Conservation (phyloP, 371 early-diverging fungal species). For the Homolaphlyctis polyrhiza region DNA sequence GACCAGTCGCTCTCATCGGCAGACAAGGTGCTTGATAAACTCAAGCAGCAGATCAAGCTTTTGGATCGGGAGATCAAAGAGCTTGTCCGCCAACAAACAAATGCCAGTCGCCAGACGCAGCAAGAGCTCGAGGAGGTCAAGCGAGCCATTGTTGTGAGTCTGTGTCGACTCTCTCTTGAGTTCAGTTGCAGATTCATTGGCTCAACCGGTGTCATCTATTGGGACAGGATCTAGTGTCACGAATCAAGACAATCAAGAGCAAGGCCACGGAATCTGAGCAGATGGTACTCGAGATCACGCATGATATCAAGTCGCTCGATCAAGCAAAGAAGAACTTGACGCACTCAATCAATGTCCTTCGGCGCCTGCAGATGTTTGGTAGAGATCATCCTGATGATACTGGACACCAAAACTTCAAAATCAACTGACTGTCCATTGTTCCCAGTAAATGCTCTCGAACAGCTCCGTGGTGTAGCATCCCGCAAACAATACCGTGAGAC, state of each 20-base stretch:
- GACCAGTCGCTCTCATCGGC: conserved; percentile 68
- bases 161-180: neutral
- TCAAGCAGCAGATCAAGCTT: conserved; percentile 52
- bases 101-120: conserved; percentile 36
- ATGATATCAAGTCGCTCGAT: conserved; percentile 91
- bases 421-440: neutral
- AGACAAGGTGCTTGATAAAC: conserved; percentile 59
- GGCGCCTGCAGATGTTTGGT: conserved; percentile 85
- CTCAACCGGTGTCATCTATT: conserved; percentile 5
- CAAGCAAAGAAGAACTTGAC: conserved; percentile 88
- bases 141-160: conserved; percentile 59
- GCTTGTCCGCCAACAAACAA: conserved; percentile 66
- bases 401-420: neutral
- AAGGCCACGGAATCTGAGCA: conserved; percentile 81
- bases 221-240: conserved; percentile 62
- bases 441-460: conserved; percentile 72
- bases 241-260: conserved; percentile 75
- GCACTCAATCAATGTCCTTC: conserved; percentile 71
- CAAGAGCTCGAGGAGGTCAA: conserved; percentile 66
- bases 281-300: conserved; percentile 90
- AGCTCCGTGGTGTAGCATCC: conserved; percentile 61
- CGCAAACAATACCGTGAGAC: conserved; percentile 71
- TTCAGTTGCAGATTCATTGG: neutral
- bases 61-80: conserved; percentile 62
- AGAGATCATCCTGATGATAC: too few species aligned